Evolutionary conservation across 176 grass and related monocot genomes (phyloP).

Genomic region (Aechmea fasciata): DNA sequence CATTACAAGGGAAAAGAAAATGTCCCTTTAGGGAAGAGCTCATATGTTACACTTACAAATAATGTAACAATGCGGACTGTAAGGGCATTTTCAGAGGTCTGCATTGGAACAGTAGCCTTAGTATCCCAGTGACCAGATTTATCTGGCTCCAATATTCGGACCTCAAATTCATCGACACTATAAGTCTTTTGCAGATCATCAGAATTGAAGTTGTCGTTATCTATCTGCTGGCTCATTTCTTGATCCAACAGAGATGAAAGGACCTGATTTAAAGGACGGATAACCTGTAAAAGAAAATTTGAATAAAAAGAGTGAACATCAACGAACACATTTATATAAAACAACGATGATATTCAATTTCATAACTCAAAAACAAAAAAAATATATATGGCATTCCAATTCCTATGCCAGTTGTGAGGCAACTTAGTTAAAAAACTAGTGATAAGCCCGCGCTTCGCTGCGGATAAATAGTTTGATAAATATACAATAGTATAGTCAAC

Average conservation of each 20-base stretch:
- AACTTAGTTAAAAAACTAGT: too few relatives aligned
- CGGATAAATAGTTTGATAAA: too few relatives aligned
- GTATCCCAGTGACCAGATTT: constrained; percentile 70
- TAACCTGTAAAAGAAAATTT: constrained; percentile 37
- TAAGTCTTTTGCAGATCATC: constrained; percentile 80
- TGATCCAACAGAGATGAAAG: constrained; percentile 70
- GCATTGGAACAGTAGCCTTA: constrained; percentile 66
- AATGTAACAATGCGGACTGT: constrained; percentile 75
- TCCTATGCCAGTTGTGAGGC: too few relatives aligned
- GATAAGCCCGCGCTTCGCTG: too few relatives aligned
- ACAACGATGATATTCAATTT: neutral
- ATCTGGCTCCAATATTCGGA: constrained; percentile 63
- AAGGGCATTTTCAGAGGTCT: constrained; percentile 81
- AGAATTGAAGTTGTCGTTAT: constrained; percentile 40
- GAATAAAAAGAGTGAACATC: neutral
- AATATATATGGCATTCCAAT: too few relatives aligned
- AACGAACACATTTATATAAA: neutral
- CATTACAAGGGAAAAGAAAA: neutral
- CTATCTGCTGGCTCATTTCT: constrained; percentile 57
- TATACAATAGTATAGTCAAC: too few relatives aligned
- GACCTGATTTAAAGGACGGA: constrained; percentile 66
- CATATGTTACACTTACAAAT: constrained; percentile 42
- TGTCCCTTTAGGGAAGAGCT: neutral
- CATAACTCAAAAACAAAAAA: too few relatives aligned
- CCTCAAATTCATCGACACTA: constrained; percentile 84